These are phyloP conservation scores for Casuarina cunninghamiana DNA, from an alignment of 306 rosid genomes.

Conservation along the genomic window DNA sequence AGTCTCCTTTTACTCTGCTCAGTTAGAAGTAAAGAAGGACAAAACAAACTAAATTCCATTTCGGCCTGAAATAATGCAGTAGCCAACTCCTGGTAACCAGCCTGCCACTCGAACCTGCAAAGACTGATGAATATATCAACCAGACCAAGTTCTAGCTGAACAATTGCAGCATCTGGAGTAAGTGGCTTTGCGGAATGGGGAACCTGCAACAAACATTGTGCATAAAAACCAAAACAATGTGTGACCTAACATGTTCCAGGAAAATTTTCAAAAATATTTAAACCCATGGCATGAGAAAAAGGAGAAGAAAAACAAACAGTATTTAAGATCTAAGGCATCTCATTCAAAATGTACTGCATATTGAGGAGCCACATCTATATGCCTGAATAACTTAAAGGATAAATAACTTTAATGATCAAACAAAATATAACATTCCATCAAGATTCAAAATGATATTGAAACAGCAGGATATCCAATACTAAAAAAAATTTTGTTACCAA, in stretches of 20 bases:
- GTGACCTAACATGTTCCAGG: neutral
- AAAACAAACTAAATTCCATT: slow-evolving; percentile 86
- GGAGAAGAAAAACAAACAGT: slow-evolving; percentile 6
- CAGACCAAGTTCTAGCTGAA: slow-evolving; percentile 86
- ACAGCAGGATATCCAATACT: neutral
- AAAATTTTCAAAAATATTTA: neutral
- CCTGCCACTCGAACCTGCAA: slow-evolving; percentile 95
- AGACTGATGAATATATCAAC: slow-evolving; percentile 87
- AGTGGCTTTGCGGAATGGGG: slow-evolving; percentile 42
- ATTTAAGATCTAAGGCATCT: slow-evolving; percentile 17
- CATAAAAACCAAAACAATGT: neutral
- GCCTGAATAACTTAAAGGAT: slow-evolving; percentile 4
- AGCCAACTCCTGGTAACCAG: slow-evolving; percentile 87
- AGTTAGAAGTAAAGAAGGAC: slow-evolving; percentile 77
- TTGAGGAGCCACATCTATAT: slow-evolving; percentile 22
- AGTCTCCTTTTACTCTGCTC: slow-evolving; percentile 78
- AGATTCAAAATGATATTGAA: neutral
- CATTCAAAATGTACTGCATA: slow-evolving; percentile 16
- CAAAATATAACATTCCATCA: neutral
- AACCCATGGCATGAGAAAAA: neutral
- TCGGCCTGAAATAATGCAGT: slow-evolving; percentile 96
- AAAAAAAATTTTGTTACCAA: neutral
- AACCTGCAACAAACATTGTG: slow-evolving; percentile 47
- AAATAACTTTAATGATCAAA: neutral
- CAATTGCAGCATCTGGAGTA: slow-evolving; percentile 48